These are phyloP conservation scores for Lobosporangium transversale DNA, from an alignment of 192 early-diverging fungal species.

Conservation along the genomic window DNA sequence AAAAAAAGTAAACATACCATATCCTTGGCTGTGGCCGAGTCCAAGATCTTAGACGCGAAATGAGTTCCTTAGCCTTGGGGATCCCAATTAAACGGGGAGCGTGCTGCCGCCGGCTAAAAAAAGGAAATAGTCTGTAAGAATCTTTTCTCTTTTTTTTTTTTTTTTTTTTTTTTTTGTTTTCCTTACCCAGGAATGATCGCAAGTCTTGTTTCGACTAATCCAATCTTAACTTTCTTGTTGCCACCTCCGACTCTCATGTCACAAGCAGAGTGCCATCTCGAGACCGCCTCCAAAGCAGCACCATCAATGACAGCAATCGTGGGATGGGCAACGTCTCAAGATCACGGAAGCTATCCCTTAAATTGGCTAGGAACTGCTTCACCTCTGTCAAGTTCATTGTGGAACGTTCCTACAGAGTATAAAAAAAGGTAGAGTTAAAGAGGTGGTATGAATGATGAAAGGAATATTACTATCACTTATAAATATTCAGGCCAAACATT, in stretches of 20 bases:
- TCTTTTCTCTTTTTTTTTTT: no score
- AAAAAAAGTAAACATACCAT: slow-evolving; percentile 54
- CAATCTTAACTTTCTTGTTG: slow-evolving; percentile 73
- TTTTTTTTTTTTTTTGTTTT: no score
- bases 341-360: slow-evolving; percentile 81
- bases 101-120: slow-evolving; percentile 95
- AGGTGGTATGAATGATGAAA: no score
- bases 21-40: slow-evolving; percentile 69
- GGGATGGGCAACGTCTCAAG: slow-evolving; percentile 88
- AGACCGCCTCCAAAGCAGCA: slow-evolving; percentile 90
- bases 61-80: slow-evolving; percentile 91
- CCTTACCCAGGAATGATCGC: slow-evolving; percentile 94
- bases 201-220: slow-evolving; percentile 90
- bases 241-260: slow-evolving; percentile 89
- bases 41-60: slow-evolving; percentile 84
- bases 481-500: no score
- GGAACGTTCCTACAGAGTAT: slow-evolving; percentile 72
- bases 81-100: slow-evolving; percentile 87
- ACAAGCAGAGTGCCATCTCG: slow-evolving; percentile 90
- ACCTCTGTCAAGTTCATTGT: slow-evolving; percentile 84
- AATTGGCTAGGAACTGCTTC: slow-evolving; percentile 79
- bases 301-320: slow-evolving; percentile 96
- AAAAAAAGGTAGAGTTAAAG: no score
- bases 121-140: no score
- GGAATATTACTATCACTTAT: no score